Base-by-base conservation (phyloP, 306 rosid genomes). In the Vigna hirtella region DNA sequence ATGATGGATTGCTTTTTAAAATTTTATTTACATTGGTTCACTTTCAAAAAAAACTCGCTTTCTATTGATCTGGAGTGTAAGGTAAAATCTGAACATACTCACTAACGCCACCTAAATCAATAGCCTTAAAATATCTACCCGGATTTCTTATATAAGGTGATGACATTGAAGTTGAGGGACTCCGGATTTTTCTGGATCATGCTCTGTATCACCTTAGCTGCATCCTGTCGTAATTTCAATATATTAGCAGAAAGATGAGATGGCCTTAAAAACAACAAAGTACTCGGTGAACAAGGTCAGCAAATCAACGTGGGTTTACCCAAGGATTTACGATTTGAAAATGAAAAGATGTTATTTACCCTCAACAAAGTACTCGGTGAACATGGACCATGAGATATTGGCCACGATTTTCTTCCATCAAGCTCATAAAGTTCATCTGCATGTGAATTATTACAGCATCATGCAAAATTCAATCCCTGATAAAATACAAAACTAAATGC, bases 381-480 rank as follows among this genome's bases (percentile, higher is more conserved):
- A 77, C 93, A 83, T 52, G 88, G 72, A 40, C 98, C 98, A 7
- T 93, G 98, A 65, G 88, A 89, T 71, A 91, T 87, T 32, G 98
- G 94, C n/a, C 82, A 86, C 0, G 83, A 75, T 83, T 91, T 91
- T 76, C 97, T 88, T 65, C 98, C 98, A 72, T 93, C 98, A 66
- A 93, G 97, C 91, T 93, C 98, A 70, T 90, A 91, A 53, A 93
- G 96, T 58, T 82, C 83, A 34, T 92, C 98, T 93, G 51, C 72
- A 77, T 30, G 43, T 6, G n/a, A 58, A 22, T 56, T 56, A 22
- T 56, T 3, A 40, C 22, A 70, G 66, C 12, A n/a, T 53, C 14
- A 34, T n/a, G 11, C 16, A 65, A 7, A 70, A 48, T 55, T 24
- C 20, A 68, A 67, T 77, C 32, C 45, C 30, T 67, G 45, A 62